phyloP scores from a whole-genome alignment of 2,329 filamentous ascomycete species.

The Phyllosticta paracitricarpa region DNA sequence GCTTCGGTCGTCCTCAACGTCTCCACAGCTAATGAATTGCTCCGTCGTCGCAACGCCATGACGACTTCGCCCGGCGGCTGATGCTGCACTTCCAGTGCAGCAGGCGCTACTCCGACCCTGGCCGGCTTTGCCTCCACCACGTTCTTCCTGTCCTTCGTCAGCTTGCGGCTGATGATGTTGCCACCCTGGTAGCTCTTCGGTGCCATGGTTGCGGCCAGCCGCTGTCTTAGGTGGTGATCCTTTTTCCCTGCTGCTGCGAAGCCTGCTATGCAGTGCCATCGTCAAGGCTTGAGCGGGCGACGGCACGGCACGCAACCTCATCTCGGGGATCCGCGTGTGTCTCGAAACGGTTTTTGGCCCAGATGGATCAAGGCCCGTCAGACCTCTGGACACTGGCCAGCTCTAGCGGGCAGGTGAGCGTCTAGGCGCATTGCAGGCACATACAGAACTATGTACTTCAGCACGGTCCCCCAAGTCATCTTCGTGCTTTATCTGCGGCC shows the following conservation, averaged over 20 bases:
- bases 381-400: neutral
- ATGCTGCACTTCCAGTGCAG: neutral
- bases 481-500: neutral
- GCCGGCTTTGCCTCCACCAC: neutral
- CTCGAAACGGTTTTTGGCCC: neutral
- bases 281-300: neutral
- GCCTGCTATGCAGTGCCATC: neutral
- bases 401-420: neutral
- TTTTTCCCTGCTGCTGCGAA: neutral
- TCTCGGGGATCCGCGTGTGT: conserved; percentile 5
- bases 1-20: neutral
- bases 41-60: neutral
- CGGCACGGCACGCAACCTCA: conserved; percentile 9
- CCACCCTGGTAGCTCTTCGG: neutral
- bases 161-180: neutral
- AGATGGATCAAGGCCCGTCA: neutral
- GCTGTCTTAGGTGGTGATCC: conserved; percentile 7
- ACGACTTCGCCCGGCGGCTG: neutral
- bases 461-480: neutral
- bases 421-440: neutral
- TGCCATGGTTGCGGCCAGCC: conserved; percentile 1
- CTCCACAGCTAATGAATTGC: neutral
- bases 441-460: conserved; percentile 3
- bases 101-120: neutral
- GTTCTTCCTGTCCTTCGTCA: neutral